Conservation (phyloP, 352 stramenopile genomes). For the Globisporangium nunn region DNA sequence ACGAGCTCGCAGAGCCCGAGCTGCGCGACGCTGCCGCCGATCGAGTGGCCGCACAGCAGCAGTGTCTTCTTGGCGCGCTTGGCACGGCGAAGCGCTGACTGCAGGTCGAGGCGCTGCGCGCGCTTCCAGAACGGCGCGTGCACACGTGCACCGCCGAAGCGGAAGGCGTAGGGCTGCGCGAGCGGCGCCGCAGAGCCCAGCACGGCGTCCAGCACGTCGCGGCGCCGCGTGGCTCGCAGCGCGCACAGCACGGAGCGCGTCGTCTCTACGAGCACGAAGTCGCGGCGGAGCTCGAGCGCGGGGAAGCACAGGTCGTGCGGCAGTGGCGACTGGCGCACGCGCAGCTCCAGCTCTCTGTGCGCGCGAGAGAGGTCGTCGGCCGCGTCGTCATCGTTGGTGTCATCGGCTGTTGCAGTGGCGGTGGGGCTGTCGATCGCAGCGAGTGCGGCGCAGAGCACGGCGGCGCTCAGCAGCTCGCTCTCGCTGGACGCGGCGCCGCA, state of each 20-base stretch:
- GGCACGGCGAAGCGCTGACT: constrained; percentile 39
- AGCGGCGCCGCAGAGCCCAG: constrained; percentile 61
- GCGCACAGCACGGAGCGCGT: constrained; percentile 54
- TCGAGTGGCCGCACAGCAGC: constrained; percentile 77
- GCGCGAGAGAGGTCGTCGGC: constrained; percentile 11
- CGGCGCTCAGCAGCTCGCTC: constrained; percentile 65
- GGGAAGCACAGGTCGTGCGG: constrained; percentile 55
- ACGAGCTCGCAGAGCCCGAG: constrained; percentile 69
- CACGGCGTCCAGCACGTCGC: constrained; percentile 63
- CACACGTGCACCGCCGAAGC: constrained; percentile 68
- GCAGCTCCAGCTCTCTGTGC: constrained; percentile 38
- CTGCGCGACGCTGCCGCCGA: constrained; percentile 75
- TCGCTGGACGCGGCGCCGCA: constrained; percentile 44
- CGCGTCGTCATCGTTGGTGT: constrained; percentile 7
- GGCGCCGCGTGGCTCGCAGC: constrained; percentile 45
- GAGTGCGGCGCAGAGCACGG: constrained; percentile 66
- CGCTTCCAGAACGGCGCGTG: constrained; percentile 76
- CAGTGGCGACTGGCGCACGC: constrained; percentile 56
- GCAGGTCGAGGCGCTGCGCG: constrained; percentile 47
- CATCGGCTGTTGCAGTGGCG: not conserved
- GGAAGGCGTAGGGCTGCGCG: constrained; percentile 53
- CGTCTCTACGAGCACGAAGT: constrained; percentile 64
- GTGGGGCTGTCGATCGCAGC: constrained; percentile 13
- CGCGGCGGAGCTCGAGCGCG: constrained; percentile 36
- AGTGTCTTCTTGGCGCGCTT: constrained; percentile 50